Evolutionary conservation across 1,139 yeast species (phyloP), one percentile per base, ranked within the genome.

Genomic region (Suhomyces kunorum): DNA sequence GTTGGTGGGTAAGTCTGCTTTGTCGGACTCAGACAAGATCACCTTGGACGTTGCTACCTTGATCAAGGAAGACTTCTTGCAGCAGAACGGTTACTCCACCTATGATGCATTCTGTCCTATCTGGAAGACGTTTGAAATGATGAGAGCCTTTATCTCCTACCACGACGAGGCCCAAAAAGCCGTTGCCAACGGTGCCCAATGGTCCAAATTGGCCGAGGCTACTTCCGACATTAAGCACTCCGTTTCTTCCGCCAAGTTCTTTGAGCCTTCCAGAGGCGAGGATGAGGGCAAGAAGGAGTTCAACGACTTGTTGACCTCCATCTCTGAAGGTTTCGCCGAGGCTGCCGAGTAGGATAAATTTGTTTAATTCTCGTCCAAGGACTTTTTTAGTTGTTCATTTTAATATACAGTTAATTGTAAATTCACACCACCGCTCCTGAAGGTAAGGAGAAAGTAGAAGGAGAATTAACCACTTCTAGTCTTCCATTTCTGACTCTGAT

Each of bases 51-150:
- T 92, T 47, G 83, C 98, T 27, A 76, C 77, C 30, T 79, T 92
- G 65, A 81, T 92, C 66, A 92, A 92, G 71, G 98, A 92, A 70
- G 98, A 92, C 71, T 92, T 92, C 81, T 78, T 92, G 64, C 99
- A 92, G 74, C 99, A 92, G 74, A 92, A 92, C 67, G 99, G 99
- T 72, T 92, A 94, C 72, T 92, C 98, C 31, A 74, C 95, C 39
- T 92, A 94, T 64, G 99, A 92, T 71, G 96, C 95, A 37, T 92
- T 89, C 84, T 92, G 99, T 73, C 99, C 99, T 55, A 87, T 92
- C 60, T 92, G 98, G 98, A 92, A 92, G 78, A 92, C 99, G 43
- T 85, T 80, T 57, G 95, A 88, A 64, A 92, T 92, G 98, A 89
- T 92, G 97, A 88, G 87, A 68, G 84, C 92, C 16, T 92, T 92